Evolutionary conservation across 2,329 filamentous ascomycete genomes (phyloP).

Genomic region (Claviceps africana): DNA sequence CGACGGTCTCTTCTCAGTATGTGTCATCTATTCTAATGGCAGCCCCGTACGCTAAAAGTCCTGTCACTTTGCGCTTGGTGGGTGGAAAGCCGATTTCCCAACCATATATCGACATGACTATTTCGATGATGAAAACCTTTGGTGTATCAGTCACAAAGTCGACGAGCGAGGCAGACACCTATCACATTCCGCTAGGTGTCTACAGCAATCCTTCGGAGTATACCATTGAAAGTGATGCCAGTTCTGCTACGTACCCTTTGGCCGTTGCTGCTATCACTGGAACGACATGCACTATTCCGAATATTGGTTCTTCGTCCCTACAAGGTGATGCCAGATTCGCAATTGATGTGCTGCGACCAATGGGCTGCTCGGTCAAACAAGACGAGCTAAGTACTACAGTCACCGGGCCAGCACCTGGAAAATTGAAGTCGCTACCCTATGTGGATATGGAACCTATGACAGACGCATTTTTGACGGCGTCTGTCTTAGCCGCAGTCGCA

Average conservation of each 20-base stretch:
- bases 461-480: slow-evolving; percentile 91
- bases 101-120: slow-evolving; percentile 96
- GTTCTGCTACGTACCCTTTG: slow-evolving; percentile 90
- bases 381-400: slow-evolving; percentile 79
- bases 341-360: slow-evolving; percentile 73
- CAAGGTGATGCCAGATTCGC: slow-evolving; percentile 94
- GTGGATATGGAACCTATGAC: slow-evolving; percentile 99
- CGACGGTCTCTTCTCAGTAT: slow-evolving; percentile 97
- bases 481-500: slow-evolving; percentile 81
- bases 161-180: slow-evolving; percentile 69
- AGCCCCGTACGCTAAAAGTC: slow-evolving; percentile 87
- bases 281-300: slow-evolving; percentile 88
- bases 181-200: slow-evolving; percentile 73
- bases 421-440: slow-evolving; percentile 59
- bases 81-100: slow-evolving; percentile 98
- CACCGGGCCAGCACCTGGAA: slow-evolving; percentile 65
- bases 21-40: slow-evolving; percentile 96
- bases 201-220: slow-evolving; percentile 82
- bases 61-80: slow-evolving; percentile 77
- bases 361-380: slow-evolving; percentile 87
- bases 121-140: slow-evolving; percentile 91
- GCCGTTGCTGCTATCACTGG: slow-evolving; percentile 91
- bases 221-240: slow-evolving; percentile 89
- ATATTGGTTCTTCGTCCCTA: slow-evolving; percentile 82
- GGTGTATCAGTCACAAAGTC: slow-evolving; percentile 71